Evolutionary conservation across 2,329 filamentous ascomycete genomes (phyloP).

Genomic region (Phoma sp.): DNA sequence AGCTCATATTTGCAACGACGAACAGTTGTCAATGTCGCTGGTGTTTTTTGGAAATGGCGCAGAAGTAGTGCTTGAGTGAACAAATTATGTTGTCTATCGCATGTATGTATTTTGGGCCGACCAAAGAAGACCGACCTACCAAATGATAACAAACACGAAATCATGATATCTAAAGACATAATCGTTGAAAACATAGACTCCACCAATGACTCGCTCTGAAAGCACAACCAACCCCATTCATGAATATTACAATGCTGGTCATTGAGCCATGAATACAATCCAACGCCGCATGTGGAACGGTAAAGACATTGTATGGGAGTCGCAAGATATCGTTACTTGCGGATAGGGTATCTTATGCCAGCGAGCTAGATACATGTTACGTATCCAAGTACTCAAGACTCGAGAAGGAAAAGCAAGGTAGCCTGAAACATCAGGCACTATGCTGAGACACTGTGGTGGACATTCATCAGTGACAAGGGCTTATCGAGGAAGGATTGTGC

Average conservation of each 20-base stretch:
- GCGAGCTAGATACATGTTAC: background rate
- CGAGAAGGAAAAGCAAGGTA: conserved; percentile 9
- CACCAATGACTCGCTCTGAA: conserved; percentile 13
- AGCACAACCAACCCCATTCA: conserved; percentile 9
- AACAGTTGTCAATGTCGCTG: background rate
- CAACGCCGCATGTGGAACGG: conserved; percentile 3
- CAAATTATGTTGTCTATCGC: conserved; percentile 15
- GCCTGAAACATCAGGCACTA: conserved; percentile 35
- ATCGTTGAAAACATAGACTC: conserved; percentile 1
- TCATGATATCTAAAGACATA: conserved; percentile 9
- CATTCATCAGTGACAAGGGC: conserved; percentile 32
- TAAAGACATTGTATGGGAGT: conserved; percentile 3
- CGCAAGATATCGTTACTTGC: conserved; percentile 17
- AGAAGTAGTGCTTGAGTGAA: background rate
- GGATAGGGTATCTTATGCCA: conserved; percentile 15
- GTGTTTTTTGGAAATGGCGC: background rate
- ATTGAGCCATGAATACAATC: conserved; percentile 2
- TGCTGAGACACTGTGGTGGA: conserved; percentile 8
- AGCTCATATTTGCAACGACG: background rate
- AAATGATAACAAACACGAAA: conserved; percentile 9
- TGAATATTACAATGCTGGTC: conserved; percentile 9
- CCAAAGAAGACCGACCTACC: conserved; percentile 12
- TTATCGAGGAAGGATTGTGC: conserved; percentile 29
- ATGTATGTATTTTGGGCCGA: conserved; percentile 7
- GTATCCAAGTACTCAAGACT: conserved; percentile 5